These are phyloP conservation scores for Pseudopyrenochaeta lycopersici DNA, from an alignment of 2,329 filamentous ascomycete genomes.

Conservation along the genomic window DNA sequence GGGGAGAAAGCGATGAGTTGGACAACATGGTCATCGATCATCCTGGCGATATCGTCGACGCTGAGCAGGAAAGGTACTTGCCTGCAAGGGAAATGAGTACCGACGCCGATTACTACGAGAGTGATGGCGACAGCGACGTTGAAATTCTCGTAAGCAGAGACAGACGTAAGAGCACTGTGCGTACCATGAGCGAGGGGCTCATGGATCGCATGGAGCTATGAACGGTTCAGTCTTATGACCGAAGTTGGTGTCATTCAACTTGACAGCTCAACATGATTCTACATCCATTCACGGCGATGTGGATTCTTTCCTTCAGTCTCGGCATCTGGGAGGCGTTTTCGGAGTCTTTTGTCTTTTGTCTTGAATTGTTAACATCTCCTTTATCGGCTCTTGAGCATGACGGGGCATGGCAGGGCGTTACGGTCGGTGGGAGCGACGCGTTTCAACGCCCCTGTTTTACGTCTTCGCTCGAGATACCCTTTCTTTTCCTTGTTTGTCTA, in stretches of 20 bases:
- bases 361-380: slow-evolving; percentile 10
- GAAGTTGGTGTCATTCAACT: slow-evolving; percentile 5
- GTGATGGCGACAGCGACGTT: slow-evolving; percentile 45
- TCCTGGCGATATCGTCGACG: slow-evolving; percentile 49
- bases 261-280: not conserved
- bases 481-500: slow-evolving; percentile 8
- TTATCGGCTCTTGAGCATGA: slow-evolving; percentile 29
- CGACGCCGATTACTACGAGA: slow-evolving; percentile 41
- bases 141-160: slow-evolving; percentile 37
- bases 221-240: not conserved
- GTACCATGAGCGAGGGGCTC: slow-evolving; percentile 64
- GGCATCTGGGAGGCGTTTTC: not conserved
- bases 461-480: slow-evolving; percentile 32
- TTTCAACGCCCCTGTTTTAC: slow-evolving; percentile 22
- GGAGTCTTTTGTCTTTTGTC: not conserved
- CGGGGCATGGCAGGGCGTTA: slow-evolving; percentile 27
- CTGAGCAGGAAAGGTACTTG: slow-evolving; percentile 49
- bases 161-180: slow-evolving; percentile 54
- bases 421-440: slow-evolving; percentile 35
- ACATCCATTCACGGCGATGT: slow-evolving; percentile 1
- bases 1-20: slow-evolving; percentile 56
- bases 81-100: slow-evolving; percentile 41
- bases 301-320: no score
- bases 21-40: slow-evolving; percentile 51
- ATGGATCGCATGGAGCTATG: slow-evolving; percentile 63